Conservation (phyloP, 2,329 filamentous ascomycete genomes). For the Penicillium sp. region DNA sequence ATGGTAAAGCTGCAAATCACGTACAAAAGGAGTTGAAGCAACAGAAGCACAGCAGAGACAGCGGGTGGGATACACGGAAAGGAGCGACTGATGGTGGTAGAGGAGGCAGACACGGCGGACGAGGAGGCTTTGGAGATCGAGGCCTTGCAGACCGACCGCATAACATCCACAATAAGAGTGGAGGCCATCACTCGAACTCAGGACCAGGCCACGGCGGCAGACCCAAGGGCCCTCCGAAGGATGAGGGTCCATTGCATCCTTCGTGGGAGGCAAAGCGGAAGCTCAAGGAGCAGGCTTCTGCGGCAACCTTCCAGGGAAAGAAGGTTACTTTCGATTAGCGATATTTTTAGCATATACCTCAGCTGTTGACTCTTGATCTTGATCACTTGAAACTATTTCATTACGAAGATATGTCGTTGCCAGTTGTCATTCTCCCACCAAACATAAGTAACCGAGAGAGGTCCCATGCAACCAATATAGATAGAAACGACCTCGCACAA, state of each 20-base stretch:
- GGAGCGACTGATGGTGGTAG: slow-evolving; percentile 46
- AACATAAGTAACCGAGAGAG: not conserved
- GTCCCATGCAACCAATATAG: not conserved
- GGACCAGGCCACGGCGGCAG: slow-evolving; percentile 16
- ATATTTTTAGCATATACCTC: slow-evolving; percentile 5
- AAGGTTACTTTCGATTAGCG: slow-evolving; percentile 58
- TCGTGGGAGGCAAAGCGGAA: slow-evolving; percentile 60
- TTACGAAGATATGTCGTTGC: not conserved
- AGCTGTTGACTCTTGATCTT: not conserved
- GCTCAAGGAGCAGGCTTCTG: slow-evolving; percentile 50
- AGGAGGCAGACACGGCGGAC: slow-evolving; percentile 26
- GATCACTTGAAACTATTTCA: not conserved
- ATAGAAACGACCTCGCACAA: not conserved
- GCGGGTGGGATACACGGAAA: slow-evolving; percentile 55
- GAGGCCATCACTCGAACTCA: slow-evolving; percentile 12
- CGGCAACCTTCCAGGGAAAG: slow-evolving; percentile 53
- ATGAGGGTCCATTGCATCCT: slow-evolving; percentile 55
- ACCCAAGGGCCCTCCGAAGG: slow-evolving; percentile 27
- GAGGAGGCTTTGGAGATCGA: slow-evolving; percentile 13
- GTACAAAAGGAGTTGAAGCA: slow-evolving; percentile 42
- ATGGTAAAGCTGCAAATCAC: slow-evolving; percentile 55
- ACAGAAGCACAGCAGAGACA: slow-evolving; percentile 39
- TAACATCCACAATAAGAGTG: slow-evolving; percentile 1
- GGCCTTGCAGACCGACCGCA: slow-evolving; percentile 3
- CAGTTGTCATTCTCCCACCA: not conserved